These are phyloP conservation scores for Antitrichia curtipendula DNA, from an alignment of 225 moss, liverwort and hornwort genomes.

Conservation along the genomic window DNA sequence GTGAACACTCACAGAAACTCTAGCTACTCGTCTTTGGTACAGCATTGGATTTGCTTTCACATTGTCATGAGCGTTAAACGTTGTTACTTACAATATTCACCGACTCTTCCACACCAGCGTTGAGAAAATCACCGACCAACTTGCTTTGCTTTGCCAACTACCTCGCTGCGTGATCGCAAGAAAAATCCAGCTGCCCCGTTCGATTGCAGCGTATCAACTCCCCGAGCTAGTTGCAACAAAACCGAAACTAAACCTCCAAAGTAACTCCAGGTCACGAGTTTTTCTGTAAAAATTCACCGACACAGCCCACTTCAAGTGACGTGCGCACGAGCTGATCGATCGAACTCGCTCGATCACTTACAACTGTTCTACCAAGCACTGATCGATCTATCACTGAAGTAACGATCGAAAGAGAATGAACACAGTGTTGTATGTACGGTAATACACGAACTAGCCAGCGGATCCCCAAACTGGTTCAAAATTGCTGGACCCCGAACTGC, in stretches of 20 bases:
- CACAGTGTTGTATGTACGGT: neutral
- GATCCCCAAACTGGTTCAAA: neutral
- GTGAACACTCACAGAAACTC: neutral
- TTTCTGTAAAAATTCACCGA: neutral
- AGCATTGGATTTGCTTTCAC: neutral
- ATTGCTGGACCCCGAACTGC: neutral
- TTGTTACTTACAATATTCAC: neutral
- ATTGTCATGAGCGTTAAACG: no score
- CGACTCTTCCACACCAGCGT: neutral
- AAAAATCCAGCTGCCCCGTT: neutral
- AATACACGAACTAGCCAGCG: neutral
- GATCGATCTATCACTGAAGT: neutral
- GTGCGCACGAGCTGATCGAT: neutral
- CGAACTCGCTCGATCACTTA: neutral
- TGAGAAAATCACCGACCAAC: neutral
- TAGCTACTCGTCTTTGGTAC: neutral
- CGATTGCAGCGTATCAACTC: neutral
- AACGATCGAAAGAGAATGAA: neutral
- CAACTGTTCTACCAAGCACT: neutral
- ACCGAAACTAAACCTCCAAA: neutral
- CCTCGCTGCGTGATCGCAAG: neutral
- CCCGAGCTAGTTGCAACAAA: neutral
- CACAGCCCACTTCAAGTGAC: neutral
- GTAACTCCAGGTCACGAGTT: neutral
- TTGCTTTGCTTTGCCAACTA: neutral